Evolutionary conservation across 169 alveolate species (phyloP), one percentile per base, ranked within the genome.

Genomic region (Neospora caninum): DNA sequence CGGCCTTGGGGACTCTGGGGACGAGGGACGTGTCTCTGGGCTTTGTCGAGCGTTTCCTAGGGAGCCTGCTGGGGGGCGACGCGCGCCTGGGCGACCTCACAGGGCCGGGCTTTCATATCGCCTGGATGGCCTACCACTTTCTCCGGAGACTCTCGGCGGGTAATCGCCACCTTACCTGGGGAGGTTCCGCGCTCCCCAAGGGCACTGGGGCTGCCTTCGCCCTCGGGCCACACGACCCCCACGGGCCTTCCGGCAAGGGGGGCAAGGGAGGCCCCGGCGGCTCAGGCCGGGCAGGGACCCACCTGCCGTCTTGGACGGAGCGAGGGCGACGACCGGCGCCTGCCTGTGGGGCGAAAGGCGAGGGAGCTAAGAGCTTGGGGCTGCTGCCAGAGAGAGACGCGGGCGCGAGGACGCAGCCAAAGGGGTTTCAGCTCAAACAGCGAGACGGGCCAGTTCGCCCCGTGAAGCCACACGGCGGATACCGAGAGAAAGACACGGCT

Each of bases 111-210:
- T 86, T 86, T 29, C 92, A 86, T 38, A n/a, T 86, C 58, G 92
- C 92, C 34, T 86, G 92, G 92, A 18, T 86, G 41, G 80, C 54
- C 22, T 53, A 49, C 80, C 92, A 86, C 73, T 53, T 34, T 34
- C 80, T 86, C 43, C 41, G 41, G 92, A 7, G 45, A 13, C 91
- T 84, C 42, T 49, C 58, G 58, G 58, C 58, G 22, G 13, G 22
- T 13, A 49, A n/a, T 25, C 16, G 80, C 80, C 31, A 25, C 31
- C 31, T 69, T 4, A 7, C 80, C 31, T 29, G 80, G 80, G 41
- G 70, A 16, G 16, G 80, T 25, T 20, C 10, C 80, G 58, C 22
- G 13, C 58, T 7, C 58, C 22, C 58, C 58, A 49, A 49, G 58
- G 58, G 58, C 58, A 4, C 58, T 13, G 13, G 58, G 58, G 58